Conservation (phyloP, 768 basidiomycete genomes). For the Macrolepiota albuminosa region DNA sequence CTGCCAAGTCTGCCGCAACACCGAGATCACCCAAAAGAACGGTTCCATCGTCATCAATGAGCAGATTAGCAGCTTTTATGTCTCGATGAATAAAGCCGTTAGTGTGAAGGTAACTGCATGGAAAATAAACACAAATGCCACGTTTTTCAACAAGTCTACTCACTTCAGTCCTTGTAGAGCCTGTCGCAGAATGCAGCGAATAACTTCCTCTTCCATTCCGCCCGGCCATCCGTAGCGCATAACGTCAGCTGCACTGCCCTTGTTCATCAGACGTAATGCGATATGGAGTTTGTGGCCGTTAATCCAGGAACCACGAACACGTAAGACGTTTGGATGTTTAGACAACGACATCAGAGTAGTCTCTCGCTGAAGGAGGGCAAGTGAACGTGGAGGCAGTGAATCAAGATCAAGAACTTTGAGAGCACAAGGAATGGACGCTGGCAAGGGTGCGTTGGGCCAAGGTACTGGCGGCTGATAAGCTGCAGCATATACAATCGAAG, state of each 20-base stretch:
- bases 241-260: constrained; percentile 80
- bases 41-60: constrained; percentile 87
- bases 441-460: constrained; percentile 3
- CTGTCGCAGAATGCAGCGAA: constrained; percentile 80
- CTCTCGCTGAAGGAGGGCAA: constrained; percentile 76
- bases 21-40: constrained; percentile 91
- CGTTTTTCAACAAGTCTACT: constrained; percentile 19
- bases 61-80: constrained; percentile 89
- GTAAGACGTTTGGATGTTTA: constrained; percentile 90
- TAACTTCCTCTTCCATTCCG: constrained; percentile 90
- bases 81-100: constrained; percentile 94
- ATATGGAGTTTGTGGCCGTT: constrained; percentile 81
- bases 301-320: constrained; percentile 88
- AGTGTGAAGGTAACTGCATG: constrained; percentile 73
- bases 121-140: neutral
- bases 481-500: constrained; percentile 86
- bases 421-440: constrained; percentile 56
- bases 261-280: constrained; percentile 86
- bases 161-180: constrained; percentile 85
- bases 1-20: constrained; percentile 79
- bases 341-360: constrained; percentile 90
- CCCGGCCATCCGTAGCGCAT: constrained; percentile 82
- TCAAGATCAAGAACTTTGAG: constrained; percentile 91
- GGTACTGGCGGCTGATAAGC: constrained; percentile 40
- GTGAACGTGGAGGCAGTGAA: constrained; percentile 60